Conservation (phyloP, 108 stramenopile genomes). For the Chaetoceros muelleri region DNA sequence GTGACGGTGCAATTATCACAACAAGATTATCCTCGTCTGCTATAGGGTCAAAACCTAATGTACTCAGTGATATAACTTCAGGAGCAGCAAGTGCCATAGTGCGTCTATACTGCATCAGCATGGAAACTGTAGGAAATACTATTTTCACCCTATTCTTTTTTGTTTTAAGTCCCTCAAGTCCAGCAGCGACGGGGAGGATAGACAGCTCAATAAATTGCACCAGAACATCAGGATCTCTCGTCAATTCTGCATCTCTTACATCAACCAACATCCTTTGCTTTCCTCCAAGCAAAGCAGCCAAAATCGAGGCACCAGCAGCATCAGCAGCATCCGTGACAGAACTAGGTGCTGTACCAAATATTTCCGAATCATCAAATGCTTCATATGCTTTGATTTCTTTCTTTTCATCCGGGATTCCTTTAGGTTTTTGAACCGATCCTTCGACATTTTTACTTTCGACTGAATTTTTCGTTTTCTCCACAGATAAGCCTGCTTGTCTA, state of each 20-base stretch:
- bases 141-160: constrained; percentile 76
- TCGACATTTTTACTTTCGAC: constrained; percentile 3
- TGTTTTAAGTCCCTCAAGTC: constrained; percentile 60
- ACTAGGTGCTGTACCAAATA: constrained; percentile 78
- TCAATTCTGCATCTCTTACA: constrained; percentile 83
- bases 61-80: constrained; percentile 76
- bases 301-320: constrained; percentile 73
- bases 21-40: constrained; percentile 74
- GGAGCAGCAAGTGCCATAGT: constrained; percentile 78
- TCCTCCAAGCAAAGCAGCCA: constrained; percentile 70
- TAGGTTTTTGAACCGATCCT: background rate
- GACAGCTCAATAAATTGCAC: constrained; percentile 81
- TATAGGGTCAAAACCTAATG: constrained; percentile 75
- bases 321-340: constrained; percentile 81
- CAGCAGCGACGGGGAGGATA: constrained; percentile 78
- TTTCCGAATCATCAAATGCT: constrained; percentile 61
- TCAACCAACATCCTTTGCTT: constrained; percentile 87
- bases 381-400: constrained; percentile 10
- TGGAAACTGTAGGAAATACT: constrained; percentile 83
- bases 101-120: constrained; percentile 64
- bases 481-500: constrained; percentile 45
- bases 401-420: constrained; percentile 2
- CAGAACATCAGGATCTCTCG: constrained; percentile 56
- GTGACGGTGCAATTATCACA: constrained; percentile 72
- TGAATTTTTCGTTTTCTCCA: background rate